Conservation (phyloP, 768 basidiomycete genomes). For the Hygrocybe punicea region DNA sequence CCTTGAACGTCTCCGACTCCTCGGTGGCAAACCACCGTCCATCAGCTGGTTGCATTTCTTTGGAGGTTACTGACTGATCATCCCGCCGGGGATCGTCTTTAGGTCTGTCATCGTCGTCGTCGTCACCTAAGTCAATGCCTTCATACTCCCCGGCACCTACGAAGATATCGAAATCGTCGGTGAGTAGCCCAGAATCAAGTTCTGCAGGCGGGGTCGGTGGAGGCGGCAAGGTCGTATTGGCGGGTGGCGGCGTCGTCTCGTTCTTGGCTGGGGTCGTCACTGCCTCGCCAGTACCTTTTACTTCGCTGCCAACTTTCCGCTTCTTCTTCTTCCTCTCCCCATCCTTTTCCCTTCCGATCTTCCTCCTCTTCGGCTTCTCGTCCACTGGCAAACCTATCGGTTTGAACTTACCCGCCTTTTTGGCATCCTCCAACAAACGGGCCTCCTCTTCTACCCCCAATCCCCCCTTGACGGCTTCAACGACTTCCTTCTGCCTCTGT, state of each 20-base stretch:
- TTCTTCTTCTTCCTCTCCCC: conserved; percentile 62
- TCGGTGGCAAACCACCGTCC: conserved; percentile 49
- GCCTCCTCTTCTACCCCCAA: conserved; percentile 31
- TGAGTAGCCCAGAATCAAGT: conserved; percentile 38
- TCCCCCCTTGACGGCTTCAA: conserved; percentile 3
- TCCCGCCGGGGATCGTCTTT: conserved; percentile 17
- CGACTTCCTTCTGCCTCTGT: conserved; percentile 40
- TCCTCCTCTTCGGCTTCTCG: conserved; percentile 48
- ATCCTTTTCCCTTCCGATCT: conserved; percentile 36
- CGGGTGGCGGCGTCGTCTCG: conserved; percentile 12
- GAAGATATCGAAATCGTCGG: conserved; percentile 84
- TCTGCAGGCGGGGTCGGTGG: conserved; percentile 13
- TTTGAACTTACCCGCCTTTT: conserved; percentile 53
- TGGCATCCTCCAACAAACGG: conserved; percentile 40
- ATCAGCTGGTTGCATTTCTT: conserved; percentile 13
- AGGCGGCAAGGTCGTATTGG: conserved; percentile 1
- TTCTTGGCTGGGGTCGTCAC: conserved; percentile 18
- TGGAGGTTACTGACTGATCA: conserved; percentile 4
- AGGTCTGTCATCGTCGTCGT: conserved; percentile 51
- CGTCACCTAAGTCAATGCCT: conserved; percentile 56
- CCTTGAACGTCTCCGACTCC: conserved; percentile 29
- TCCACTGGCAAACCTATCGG: conserved; percentile 45
- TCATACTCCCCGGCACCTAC: conserved; percentile 81
- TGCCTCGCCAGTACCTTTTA: conserved; percentile 16
- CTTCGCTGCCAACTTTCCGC: conserved; percentile 38